Conservation (phyloP, 2,329 filamentous ascomycete species). For the Hymenoscyphus scutula region DNA sequence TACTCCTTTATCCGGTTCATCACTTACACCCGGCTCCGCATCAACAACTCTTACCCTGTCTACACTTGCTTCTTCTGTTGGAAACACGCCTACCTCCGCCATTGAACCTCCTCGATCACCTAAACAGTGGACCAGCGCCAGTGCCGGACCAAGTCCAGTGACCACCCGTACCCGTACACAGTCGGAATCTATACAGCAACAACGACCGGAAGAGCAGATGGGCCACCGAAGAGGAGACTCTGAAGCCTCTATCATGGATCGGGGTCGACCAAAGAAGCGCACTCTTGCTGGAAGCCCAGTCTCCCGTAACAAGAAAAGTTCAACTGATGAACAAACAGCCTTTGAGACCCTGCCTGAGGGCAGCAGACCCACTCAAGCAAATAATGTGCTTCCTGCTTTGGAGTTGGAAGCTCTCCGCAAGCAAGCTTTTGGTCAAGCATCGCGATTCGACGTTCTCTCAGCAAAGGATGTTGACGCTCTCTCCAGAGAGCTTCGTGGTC, state of each 20-base stretch:
- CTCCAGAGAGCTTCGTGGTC: slow-evolving; percentile 67
- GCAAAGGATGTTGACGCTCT: slow-evolving; percentile 62
- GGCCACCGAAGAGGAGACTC: slow-evolving; percentile 54
- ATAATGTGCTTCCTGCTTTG: slow-evolving; percentile 44
- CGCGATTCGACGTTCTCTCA: slow-evolving; percentile 62
- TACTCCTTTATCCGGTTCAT: slow-evolving; percentile 43
- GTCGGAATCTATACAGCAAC: slow-evolving; percentile 27
- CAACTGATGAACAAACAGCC: slow-evolving; percentile 49
- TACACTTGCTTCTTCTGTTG: slow-evolving; percentile 27
- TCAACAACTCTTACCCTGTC: slow-evolving; percentile 20
- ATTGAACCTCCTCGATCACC: slow-evolving; percentile 22
- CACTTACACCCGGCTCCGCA: slow-evolving; percentile 18
- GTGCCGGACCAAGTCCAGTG: slow-evolving; percentile 8
- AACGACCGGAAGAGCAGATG: slow-evolving; percentile 6
- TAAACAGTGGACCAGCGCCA: slow-evolving; percentile 25
- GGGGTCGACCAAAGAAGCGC: slow-evolving; percentile 58
- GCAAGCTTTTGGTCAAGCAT: slow-evolving; percentile 61
- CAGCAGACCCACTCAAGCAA: slow-evolving; percentile 52
- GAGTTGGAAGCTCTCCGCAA: slow-evolving; percentile 54
- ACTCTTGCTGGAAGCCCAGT: slow-evolving; percentile 39
- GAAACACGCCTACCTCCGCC: slow-evolving; percentile 23
- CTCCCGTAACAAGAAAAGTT: slow-evolving; percentile 34
- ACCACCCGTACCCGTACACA: slow-evolving; percentile 25
- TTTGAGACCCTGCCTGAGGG: slow-evolving; percentile 63
- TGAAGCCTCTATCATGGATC: slow-evolving; percentile 59